Percentiles rank a stretch among this genome's conserved stretches.
phyloP scores from a whole-genome alignment of 306 rosid species.

The Casuarina cunninghamiana region DNA sequence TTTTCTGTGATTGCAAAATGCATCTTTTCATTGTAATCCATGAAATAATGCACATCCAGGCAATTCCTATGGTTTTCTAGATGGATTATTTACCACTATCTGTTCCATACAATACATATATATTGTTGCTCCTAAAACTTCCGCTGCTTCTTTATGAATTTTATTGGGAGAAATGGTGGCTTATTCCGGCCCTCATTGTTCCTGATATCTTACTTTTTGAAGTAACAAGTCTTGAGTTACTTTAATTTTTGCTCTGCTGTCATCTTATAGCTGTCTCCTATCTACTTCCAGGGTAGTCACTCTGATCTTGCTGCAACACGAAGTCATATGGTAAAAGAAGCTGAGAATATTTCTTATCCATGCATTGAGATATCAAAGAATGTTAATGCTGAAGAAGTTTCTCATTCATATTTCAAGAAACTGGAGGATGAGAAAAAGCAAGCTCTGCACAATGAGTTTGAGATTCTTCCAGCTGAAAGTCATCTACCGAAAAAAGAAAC shows the following conservation, averaged over 20 bases:
- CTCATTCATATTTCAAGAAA: slow-evolving; percentile 24
- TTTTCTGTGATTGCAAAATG: neutral
- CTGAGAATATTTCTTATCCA: slow-evolving; percentile 29
- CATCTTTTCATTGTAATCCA: neutral
- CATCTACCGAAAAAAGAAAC: slow-evolving; percentile 29
- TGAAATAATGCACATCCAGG: slow-evolving; percentile 7
- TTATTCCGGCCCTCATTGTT: neutral
- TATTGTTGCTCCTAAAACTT: neutral
- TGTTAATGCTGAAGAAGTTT: slow-evolving; percentile 18
- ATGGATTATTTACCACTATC: slow-evolving; percentile 16
- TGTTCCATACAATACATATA: neutral
- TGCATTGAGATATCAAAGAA: slow-evolving; percentile 27
- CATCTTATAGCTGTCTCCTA: slow-evolving; percentile 19
- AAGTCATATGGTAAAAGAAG: slow-evolving; percentile 28
- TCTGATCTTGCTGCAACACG: slow-evolving; percentile 28
- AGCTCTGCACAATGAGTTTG: slow-evolving; percentile 29
- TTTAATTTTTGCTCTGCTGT: slow-evolving; percentile 12
- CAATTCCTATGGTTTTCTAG: slow-evolving; percentile 14
- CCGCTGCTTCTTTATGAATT: neutral
- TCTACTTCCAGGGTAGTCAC: slow-evolving; percentile 30
- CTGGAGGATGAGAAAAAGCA: slow-evolving; percentile 27
- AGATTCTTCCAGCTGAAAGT: slow-evolving; percentile 27
- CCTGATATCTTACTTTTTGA: neutral
- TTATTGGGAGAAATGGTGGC: neutral
- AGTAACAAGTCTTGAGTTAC: neutral